A percentile compares a stretch with the other conserved stretches of the same genome.
Conservation (phyloP, 2,329 filamentous ascomycete species). For the Rhynchosporium agropyri region DNA sequence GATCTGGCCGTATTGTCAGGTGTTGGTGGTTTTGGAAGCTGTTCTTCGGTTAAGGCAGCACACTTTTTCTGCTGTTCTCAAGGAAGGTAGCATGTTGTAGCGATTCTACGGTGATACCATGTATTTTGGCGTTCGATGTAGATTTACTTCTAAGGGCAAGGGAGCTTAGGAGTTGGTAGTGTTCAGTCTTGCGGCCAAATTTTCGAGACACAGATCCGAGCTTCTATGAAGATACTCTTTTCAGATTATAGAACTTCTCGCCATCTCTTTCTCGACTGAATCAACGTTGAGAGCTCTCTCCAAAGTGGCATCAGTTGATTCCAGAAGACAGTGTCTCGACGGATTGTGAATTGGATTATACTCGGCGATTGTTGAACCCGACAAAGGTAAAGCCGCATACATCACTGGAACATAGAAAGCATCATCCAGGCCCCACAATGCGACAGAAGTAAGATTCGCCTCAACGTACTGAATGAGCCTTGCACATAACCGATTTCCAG, state of each 20-base stretch:
- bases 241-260: not conserved
- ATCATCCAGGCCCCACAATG: not conserved
- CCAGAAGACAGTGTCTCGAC: not conserved
- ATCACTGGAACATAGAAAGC: not conserved
- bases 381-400: too few relatives aligned
- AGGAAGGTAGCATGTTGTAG: slow-evolving; percentile 7
- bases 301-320: not conserved
- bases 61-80: slow-evolving; percentile 1
- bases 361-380: not conserved
- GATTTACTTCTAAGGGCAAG: slow-evolving; percentile 7
- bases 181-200: not conserved
- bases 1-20: slow-evolving; percentile 6
- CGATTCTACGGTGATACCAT: slow-evolving; percentile 20
- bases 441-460: not conserved
- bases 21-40: slow-evolving; percentile 1
- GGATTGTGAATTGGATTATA: too few relatives aligned
- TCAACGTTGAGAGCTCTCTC: not conserved
- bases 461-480: slow-evolving; percentile 2
- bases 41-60: slow-evolving; percentile 2
- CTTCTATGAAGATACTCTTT: not conserved
- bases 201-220: not conserved
- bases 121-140: slow-evolving; percentile 17
- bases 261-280: not conserved
- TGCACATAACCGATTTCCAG: not conserved
- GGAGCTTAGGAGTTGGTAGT: slow-evolving; percentile 21